These are phyloP conservation scores for Ceratocystiopsis minuta DNA, from an alignment of 2,329 filamentous ascomycete genomes.

Conservation along the genomic window DNA sequence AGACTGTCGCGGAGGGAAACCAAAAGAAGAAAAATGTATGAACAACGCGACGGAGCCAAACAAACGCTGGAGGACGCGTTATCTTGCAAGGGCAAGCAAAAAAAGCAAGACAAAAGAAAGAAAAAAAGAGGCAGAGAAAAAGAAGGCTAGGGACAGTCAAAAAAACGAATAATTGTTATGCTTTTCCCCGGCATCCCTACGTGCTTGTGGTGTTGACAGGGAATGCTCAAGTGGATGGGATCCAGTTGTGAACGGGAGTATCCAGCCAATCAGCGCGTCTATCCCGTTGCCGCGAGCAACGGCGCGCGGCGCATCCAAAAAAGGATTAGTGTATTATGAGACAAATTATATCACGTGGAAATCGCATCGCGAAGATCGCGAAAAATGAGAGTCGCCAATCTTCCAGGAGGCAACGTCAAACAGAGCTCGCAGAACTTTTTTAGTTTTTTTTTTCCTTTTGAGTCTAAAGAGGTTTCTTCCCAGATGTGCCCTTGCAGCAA, in stretches of 20 bases:
- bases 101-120: neutral
- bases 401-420: no score
- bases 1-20: no score
- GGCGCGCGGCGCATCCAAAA: neutral
- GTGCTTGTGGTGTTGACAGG: neutral
- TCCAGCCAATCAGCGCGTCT: conserved; percentile 9
- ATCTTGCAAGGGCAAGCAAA: neutral
- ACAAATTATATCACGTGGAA: no score
- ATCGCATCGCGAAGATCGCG: no score
- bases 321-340: no score
- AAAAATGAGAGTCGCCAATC: no score
- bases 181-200: conserved; percentile 3
- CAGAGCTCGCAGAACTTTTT: no score
- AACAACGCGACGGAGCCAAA: neutral
- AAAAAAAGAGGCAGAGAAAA: neutral
- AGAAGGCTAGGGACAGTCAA: neutral
- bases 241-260: neutral
- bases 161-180: conserved; percentile 5
- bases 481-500: conserved; percentile 5
- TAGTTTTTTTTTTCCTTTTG: conserved; percentile 4
- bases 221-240: neutral
- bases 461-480: neutral
- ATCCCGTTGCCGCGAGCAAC: conserved; percentile 13
- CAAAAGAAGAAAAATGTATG: neutral
- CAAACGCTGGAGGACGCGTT: neutral